Base-by-base conservation (phyloP, 352 stramenopile genomes). In the Blastocystis sp. region DNA sequence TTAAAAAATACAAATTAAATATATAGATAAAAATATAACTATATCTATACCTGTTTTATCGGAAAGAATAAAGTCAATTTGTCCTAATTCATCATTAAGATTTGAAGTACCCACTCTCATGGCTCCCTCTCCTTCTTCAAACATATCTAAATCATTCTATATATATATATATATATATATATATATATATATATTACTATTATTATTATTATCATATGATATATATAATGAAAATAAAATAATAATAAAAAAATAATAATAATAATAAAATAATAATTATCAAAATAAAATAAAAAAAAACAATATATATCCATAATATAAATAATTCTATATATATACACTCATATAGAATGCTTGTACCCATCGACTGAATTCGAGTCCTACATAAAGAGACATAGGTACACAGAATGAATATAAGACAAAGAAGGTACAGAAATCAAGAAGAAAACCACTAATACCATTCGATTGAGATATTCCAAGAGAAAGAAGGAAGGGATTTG, bases 361-460 rank as follows among this genome's bases (percentile, higher is more conserved):
- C 0, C 36, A 49, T 25, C 49, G 49, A n/a, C 36, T 49, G 49
- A 59, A 59, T 27, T 59, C 49, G 25, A 59, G 49, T n/a, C 46
- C 49, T 21, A 59, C 49, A 23, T 59, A 59, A 16, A 59, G 21
- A 2, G 49, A 59, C 49, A 59, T 59, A 19, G 49, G 49, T 19
- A 59, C 49, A 30, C 46, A 59, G 27, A 49, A 59, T 1, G 49
- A 59, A 30, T 49, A 59, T n/a, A 59, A 30, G n/a, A 59, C 49
- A 27, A 59, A 59, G 49, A 59, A 59, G 1, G 49, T 59, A 13
- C 65, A 34, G 62, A 68, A 68, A n/a, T 40, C n/a, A n/a, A n/a
- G n/a, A n/a, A n/a, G n/a, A n/a, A n/a, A n/a, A n/a, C n/a, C n/a
- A n/a, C n/a, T n/a, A n/a, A n/a, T n/a, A n/a, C n/a, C n/a, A n/a